phyloP scores from a whole-genome alignment of 179 eudicot genomes.

The Patellifolia procumbens region DNA sequence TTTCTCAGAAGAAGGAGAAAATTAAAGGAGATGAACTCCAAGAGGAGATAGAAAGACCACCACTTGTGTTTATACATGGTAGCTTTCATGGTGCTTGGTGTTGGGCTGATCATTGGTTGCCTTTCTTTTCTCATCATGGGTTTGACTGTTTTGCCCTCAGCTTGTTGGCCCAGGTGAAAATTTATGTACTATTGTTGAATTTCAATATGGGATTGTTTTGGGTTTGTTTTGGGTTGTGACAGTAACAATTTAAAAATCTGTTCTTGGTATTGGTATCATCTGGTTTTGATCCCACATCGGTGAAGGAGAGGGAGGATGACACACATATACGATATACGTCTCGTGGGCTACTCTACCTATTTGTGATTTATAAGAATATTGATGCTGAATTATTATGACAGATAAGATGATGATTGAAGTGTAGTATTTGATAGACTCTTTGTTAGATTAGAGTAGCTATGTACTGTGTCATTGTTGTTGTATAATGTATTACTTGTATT shows the following conservation, averaged over 20 bases:
- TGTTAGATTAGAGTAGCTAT: too few relatives aligned
- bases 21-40: slow-evolving; percentile 17
- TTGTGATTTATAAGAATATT: not conserved
- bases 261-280: not conserved
- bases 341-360: too few relatives aligned
- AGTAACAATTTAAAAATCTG: not conserved
- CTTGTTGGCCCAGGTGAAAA: slow-evolving; percentile 73
- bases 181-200: not conserved
- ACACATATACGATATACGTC: too few relatives aligned
- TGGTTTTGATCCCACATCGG: too few relatives aligned
- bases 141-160: slow-evolving; percentile 82
- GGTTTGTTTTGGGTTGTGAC: not conserved
- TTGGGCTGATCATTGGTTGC: slow-evolving; percentile 94
- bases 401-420: not conserved
- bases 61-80: slow-evolving; percentile 82
- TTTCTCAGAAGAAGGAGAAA: slow-evolving; percentile 52
- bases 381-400: not conserved
- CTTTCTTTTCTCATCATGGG: slow-evolving; percentile 72
- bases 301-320: too few relatives aligned
- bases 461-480: too few relatives aligned
- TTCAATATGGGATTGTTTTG: not conserved
- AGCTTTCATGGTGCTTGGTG: slow-evolving; percentile 98
- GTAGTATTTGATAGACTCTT: too few relatives aligned
- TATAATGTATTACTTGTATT: too few relatives aligned
- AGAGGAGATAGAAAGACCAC: slow-evolving; percentile 38